Evolutionary conservation across 1,139 yeast species (phyloP).

Genomic region (Suhomyces chickasaworum): DNA sequence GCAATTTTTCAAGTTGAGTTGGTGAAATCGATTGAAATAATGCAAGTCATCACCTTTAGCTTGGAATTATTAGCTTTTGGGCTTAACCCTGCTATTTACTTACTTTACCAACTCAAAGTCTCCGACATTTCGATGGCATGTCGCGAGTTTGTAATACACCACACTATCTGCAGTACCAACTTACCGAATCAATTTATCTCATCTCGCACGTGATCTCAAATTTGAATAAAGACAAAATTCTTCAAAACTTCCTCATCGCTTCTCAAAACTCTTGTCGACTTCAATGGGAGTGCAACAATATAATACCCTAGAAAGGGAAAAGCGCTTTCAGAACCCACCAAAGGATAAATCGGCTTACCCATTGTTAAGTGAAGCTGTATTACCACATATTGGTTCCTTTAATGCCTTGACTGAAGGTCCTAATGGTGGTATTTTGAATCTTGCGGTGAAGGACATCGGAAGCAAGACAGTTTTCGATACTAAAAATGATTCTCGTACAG

Average conservation of each 20-base stretch:
- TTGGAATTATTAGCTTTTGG: too few relatives aligned
- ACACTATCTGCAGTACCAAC: too few relatives aligned
- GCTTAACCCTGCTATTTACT: too few relatives aligned
- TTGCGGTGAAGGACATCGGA: slow-evolving; percentile 89
- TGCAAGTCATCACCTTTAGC: too few relatives aligned
- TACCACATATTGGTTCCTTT: slow-evolving; percentile 95
- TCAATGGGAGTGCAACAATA: slow-evolving; percentile 55
- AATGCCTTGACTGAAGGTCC: slow-evolving; percentile 91
- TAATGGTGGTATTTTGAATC: slow-evolving; percentile 78
- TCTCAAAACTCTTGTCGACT: slow-evolving; percentile 2
- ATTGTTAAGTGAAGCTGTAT: slow-evolving; percentile 80
- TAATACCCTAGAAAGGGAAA: slow-evolving; percentile 86
- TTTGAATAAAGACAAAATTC: slow-evolving; percentile 12
- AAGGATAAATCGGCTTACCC: slow-evolving; percentile 83
- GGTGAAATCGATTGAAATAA: too few relatives aligned
- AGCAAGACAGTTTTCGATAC: slow-evolving; percentile 81
- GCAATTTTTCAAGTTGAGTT: too few relatives aligned
- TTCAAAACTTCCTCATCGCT: slow-evolving; percentile 9
- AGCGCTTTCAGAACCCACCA: slow-evolving; percentile 85
- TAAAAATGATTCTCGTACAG: slow-evolving; percentile 64
- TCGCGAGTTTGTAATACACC: too few relatives aligned
- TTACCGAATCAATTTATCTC: background rate
- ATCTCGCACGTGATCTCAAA: slow-evolving; percentile 16
- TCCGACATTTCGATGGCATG: too few relatives aligned
- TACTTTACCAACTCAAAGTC: too few relatives aligned